These are phyloP conservation scores for Arthrobotrys megalospora DNA, from an alignment of 2,329 filamentous ascomycete species.

Conservation along the genomic window DNA sequence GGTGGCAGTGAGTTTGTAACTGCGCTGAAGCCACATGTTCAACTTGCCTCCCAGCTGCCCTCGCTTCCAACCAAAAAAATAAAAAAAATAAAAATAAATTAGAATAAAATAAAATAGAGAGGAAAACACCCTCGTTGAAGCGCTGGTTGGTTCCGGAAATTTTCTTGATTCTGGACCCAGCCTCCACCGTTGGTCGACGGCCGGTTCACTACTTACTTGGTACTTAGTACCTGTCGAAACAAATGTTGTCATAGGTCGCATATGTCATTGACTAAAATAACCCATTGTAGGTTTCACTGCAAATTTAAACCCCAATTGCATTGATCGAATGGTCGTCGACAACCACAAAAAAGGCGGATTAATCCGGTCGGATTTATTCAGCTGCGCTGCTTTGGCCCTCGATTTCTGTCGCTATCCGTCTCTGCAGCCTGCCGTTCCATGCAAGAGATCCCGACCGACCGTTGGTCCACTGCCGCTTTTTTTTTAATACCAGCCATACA, in stretches of 20 bases:
- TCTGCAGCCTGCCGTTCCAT: not conserved
- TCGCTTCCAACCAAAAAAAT: conserved; percentile 12
- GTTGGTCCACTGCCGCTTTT: not conserved
- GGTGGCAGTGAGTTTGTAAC: not conserved
- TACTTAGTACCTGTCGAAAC: too few species aligned
- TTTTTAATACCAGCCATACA: not conserved
- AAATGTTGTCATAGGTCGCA: not conserved
- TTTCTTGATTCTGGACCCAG: conserved; percentile 10
- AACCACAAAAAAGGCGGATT: not conserved
- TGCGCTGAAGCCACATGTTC: conserved; percentile 39
- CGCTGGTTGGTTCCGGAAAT: conserved; percentile 34
- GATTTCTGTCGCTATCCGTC: not conserved
- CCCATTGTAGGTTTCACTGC: too few species aligned
- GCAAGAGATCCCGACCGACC: not conserved
- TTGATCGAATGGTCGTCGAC: too few species aligned
- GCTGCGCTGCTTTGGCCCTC: not conserved
- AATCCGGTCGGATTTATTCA: not conserved
- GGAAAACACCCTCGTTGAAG: conserved; percentile 17
- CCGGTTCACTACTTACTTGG: too few species aligned
- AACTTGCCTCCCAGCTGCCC: conserved; percentile 9
- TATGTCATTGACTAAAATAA: not conserved
- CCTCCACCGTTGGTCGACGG: conserved; percentile 9
- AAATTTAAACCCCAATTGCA: too few species aligned
- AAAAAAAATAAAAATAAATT: not conserved
- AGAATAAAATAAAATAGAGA: not conserved